Evolutionary conservation across 345 rosid genomes (phyloP).

Genomic region (Punica granatum): DNA sequence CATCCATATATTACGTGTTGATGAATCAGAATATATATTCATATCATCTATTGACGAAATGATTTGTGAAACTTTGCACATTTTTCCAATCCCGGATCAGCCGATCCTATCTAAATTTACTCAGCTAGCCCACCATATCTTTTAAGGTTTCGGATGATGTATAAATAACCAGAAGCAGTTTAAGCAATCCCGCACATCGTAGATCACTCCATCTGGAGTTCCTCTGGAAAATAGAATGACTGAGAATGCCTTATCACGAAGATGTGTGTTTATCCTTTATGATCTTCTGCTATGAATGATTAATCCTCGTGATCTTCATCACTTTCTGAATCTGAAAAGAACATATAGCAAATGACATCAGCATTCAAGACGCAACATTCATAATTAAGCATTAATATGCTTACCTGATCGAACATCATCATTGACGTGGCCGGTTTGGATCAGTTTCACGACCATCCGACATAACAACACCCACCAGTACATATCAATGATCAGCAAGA

Average conservation of each 20-base stretch:
- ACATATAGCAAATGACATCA: neutral
- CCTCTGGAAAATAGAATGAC: neutral
- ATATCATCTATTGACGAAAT: too few species aligned
- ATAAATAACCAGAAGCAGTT: too few species aligned
- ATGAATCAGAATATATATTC: too few species aligned
- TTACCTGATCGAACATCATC: conserved; percentile 76
- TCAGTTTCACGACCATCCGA: conserved; percentile 52
- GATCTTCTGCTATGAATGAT: neutral
- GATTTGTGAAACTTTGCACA: too few species aligned
- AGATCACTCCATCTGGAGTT: too few species aligned
- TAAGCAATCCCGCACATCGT: too few species aligned
- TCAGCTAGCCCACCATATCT: too few species aligned
- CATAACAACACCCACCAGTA: conserved; percentile 77
- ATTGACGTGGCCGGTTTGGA: conserved; percentile 50
- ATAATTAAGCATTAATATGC: neutral
- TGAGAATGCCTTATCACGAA: neutral
- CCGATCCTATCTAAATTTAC: too few species aligned
- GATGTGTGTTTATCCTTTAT: neutral
- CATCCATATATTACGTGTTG: too few species aligned
- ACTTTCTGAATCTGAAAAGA: conserved; percentile 35
- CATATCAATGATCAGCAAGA: conserved; percentile 52
- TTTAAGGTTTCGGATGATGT: too few species aligned
- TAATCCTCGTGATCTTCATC: conserved; percentile 33
- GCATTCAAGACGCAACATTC: neutral
- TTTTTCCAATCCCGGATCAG: too few species aligned